Evolutionary conservation across 306 rosid genomes (phyloP).

Genomic region (Cicer bijugum): DNA sequence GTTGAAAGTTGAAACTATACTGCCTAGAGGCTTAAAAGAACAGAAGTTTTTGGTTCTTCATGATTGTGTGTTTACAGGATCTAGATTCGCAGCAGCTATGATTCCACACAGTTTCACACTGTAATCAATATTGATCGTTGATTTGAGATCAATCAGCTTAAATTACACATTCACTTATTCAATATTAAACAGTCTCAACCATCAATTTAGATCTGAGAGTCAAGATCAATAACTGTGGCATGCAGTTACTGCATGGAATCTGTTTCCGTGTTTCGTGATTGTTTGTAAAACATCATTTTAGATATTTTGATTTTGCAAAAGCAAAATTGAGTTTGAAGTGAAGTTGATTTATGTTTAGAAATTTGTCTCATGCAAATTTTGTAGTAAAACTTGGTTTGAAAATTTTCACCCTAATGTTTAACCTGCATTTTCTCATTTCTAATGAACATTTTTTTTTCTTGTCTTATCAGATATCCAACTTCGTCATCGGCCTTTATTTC

Average conservation of each 20-base stretch:
- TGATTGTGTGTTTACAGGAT: background rate
- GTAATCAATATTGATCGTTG: background rate
- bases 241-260: background rate
- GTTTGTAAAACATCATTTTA: background rate
- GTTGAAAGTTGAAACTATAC: slow-evolving; percentile 20
- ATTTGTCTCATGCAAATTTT: background rate
- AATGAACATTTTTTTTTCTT: slow-evolving; percentile 11
- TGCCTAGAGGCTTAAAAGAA: slow-evolving; percentile 14
- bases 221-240: background rate
- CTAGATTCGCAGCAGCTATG: background rate
- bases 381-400: background rate
- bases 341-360: background rate
- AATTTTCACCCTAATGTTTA: background rate
- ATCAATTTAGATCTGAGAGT: background rate
- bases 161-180: background rate
- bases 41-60: background rate
- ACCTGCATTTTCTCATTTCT: background rate
- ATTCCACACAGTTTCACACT: background rate
- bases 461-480: slow-evolving; percentile 79
- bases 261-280: background rate
- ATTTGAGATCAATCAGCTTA: background rate
- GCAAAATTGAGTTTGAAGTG: background rate
- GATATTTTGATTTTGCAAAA: background rate
- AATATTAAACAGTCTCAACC: background rate
- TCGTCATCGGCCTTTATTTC: slow-evolving; percentile 89